Evolutionary conservation across 2,329 filamentous ascomycete species (phyloP), one percentile per base, ranked within the genome.

Genomic region (Fusarium armeniacum): DNA sequence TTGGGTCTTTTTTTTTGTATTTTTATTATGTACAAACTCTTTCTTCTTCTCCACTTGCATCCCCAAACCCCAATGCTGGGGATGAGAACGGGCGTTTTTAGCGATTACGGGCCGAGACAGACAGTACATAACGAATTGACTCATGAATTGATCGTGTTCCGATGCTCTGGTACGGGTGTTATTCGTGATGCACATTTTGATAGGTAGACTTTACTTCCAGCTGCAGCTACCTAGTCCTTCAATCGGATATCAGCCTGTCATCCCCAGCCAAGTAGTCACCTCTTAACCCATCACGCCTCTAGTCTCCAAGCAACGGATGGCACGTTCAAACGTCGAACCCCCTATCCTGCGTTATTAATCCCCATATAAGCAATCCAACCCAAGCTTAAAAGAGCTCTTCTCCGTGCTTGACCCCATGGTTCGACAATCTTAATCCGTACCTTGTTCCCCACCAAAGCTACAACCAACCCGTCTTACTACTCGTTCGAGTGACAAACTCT

Each of bases 341-440:
- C 36, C 40, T 22, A 46, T 32, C 13, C 16, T 30, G 44, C 58
- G 28, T 40, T 52, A 52, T 41, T 52, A 52, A 24, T 18, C 49
- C 16, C 49, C 24, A 32, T 38, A 20, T 26, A 57, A 44, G 3
- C 40, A 20, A 40, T 16, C 13, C 22, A 6, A 35, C 7, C 43
- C 32, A 32, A 38, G 8, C 38, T 28, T 24, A 36, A 52, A 26
- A 40, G 40, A 52, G 46, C 30, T n/a, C 38, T 41, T 18, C 54
- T 56, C 67, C 67, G 59, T 52, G 53, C 35, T 70, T 32, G 26
- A 52, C 70, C 62, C 52, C 67, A 60, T 70, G 36, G 52, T 55
- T 68, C 67, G 67, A 70, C 67, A 71, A 71, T 70, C 62, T 70
- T 65, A 65, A 65, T 70, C 68, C n/a, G 44, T 33, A 24, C 52